These are phyloP conservation scores for Ophiostoma ulmi DNA, from an alignment of 2,329 filamentous ascomycete genomes.

Conservation along the genomic window DNA sequence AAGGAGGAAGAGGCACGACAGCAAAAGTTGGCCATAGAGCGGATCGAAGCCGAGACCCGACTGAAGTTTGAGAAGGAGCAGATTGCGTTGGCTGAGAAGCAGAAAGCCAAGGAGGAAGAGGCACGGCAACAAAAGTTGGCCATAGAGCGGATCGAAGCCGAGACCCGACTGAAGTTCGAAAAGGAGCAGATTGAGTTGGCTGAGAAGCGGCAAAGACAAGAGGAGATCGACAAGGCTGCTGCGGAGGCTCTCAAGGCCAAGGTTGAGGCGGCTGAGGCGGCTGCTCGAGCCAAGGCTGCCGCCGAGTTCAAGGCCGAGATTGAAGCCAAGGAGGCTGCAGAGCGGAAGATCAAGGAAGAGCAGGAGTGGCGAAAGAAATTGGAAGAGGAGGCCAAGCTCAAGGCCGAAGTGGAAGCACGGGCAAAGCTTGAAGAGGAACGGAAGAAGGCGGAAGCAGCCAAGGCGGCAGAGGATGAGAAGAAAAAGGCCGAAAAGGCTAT, in stretches of 20 bases:
- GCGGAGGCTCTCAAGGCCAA: slow-evolving; percentile 38
- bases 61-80: neutral
- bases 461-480: slow-evolving; percentile 44
- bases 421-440: slow-evolving; percentile 45
- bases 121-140: slow-evolving; percentile 27
- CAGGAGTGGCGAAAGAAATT: slow-evolving; percentile 44
- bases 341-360: slow-evolving; percentile 34
- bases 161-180: slow-evolving; percentile 1
- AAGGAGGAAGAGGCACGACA: slow-evolving; percentile 35
- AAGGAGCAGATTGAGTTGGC: neutral
- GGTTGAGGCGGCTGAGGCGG: slow-evolving; percentile 44
- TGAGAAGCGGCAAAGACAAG: slow-evolving; percentile 2
- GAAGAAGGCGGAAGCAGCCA: slow-evolving; percentile 42
- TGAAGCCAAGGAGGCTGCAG: slow-evolving; percentile 33
- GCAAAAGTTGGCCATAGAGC: slow-evolving; percentile 21
- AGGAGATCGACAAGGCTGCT: slow-evolving; percentile 41
- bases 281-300: slow-evolving; percentile 39
- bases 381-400: slow-evolving; percentile 42
- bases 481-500: slow-evolving; percentile 54
- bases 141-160: slow-evolving; percentile 13
- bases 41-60: slow-evolving; percentile 13
- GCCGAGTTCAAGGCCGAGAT: slow-evolving; percentile 38
- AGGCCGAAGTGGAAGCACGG: slow-evolving; percentile 41
- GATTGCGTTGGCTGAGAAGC: slow-evolving; percentile 26
- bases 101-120: slow-evolving; percentile 37